Conservation (phyloP, 805 yeast species). For the Saturnispora besseyi region DNA sequence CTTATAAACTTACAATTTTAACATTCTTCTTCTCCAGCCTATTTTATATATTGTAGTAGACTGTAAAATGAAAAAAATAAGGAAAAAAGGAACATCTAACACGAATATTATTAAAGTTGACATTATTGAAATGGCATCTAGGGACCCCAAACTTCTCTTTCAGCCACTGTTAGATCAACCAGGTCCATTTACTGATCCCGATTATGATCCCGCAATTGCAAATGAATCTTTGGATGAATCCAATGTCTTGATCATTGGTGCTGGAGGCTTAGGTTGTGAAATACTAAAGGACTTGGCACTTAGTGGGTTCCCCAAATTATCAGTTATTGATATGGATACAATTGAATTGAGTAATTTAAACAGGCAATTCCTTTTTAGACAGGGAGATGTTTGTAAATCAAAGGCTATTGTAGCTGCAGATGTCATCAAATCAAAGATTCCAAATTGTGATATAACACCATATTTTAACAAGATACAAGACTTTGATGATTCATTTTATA, state of each 20-base stretch:
- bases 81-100: background rate
- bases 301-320: slow-evolving; percentile 56
- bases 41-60: background rate
- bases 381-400: slow-evolving; percentile 50
- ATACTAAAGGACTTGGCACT: slow-evolving; percentile 62
- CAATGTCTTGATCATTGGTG: slow-evolving; percentile 50
- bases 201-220: slow-evolving; percentile 22
- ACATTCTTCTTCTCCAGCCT: background rate
- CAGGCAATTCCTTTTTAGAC: slow-evolving; percentile 64
- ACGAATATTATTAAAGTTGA: background rate
- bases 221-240: slow-evolving; percentile 14
- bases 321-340: slow-evolving; percentile 76
- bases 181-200: slow-evolving; percentile 28
- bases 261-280: slow-evolving; percentile 82
- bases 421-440: slow-evolving; percentile 39
- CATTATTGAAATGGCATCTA: background rate
- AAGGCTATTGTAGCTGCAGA: slow-evolving; percentile 61
- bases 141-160: background rate
- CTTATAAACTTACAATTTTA: background rate
- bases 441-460: slow-evolving; percentile 35
- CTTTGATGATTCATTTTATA: slow-evolving; percentile 51
- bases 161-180: slow-evolving; percentile 8
- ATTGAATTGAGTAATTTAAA: slow-evolving; percentile 70
- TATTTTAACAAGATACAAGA: slow-evolving; percentile 60
- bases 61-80: background rate